Conservation (phyloP, 140 eudicot genomes). For the Cichorium intybus region DNA sequence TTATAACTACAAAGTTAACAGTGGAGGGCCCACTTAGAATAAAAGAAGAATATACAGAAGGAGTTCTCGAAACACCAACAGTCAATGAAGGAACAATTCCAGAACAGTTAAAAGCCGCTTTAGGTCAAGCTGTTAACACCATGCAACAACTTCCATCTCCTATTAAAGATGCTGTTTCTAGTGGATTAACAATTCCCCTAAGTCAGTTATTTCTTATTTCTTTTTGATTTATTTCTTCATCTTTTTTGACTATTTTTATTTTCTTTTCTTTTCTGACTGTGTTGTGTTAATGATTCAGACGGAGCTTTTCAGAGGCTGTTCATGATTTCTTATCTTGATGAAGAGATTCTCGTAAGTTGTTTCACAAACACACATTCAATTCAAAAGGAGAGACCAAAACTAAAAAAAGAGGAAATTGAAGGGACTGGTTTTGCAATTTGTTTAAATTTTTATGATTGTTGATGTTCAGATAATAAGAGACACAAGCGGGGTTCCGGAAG, state of each 20-base stretch:
- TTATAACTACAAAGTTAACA: constrained; percentile 57
- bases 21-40: constrained; percentile 92
- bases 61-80: constrained; percentile 65
- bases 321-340: constrained; percentile 95
- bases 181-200: constrained; percentile 72
- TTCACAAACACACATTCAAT: background rate
- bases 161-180: constrained; percentile 52
- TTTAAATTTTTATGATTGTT: background rate
- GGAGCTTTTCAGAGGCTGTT: constrained; percentile 70
- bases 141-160: constrained; percentile 85
- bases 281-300: constrained; percentile 36
- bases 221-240: too few relatives aligned
- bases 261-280: background rate
- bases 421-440: too few relatives aligned
- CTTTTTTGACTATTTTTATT: background rate
- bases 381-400: too few relatives aligned
- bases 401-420: too few relatives aligned
- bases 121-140: constrained; percentile 69
- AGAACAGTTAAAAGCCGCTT: constrained; percentile 63
- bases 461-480: constrained; percentile 69
- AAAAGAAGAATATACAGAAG: constrained; percentile 89
- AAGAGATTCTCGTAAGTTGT: constrained; percentile 77
- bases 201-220: constrained; percentile 61
- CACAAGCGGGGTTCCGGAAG: constrained; percentile 73
- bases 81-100: constrained; percentile 75